phyloP scores from a whole-genome alignment of 805 yeast genomes.

The Pichia heedii region DNA sequence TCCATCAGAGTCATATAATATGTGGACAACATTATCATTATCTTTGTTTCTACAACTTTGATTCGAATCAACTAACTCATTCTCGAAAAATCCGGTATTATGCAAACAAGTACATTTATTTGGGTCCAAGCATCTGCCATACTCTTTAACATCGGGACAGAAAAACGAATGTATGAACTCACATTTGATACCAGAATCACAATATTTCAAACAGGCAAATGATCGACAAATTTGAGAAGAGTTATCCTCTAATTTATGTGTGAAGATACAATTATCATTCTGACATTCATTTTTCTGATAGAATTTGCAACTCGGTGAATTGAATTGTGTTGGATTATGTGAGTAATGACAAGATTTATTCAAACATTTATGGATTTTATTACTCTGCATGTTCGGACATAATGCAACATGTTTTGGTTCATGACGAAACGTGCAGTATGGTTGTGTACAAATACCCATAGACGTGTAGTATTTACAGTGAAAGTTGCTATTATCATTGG shows the following conservation, averaged over 20 bases:
- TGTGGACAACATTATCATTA: slow-evolving; percentile 20
- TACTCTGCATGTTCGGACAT: slow-evolving; percentile 39
- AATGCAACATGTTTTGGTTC: slow-evolving; percentile 40
- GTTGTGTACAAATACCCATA: slow-evolving; percentile 41
- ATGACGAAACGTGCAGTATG: slow-evolving; percentile 49
- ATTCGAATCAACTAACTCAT: neutral
- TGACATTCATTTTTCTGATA: slow-evolving; percentile 39
- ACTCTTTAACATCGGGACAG: slow-evolving; percentile 65
- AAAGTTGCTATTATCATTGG: neutral
- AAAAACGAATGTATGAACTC: slow-evolving; percentile 46
- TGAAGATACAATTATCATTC: slow-evolving; percentile 41
- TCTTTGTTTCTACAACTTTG: slow-evolving; percentile 19
- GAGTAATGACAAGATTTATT: slow-evolving; percentile 42
- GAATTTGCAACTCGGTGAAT: slow-evolving; percentile 51
- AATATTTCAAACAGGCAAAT: slow-evolving; percentile 62
- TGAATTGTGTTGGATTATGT: slow-evolving; percentile 50
- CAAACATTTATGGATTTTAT: slow-evolving; percentile 33
- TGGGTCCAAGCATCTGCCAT: slow-evolving; percentile 49
- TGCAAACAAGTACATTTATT: slow-evolving; percentile 47
- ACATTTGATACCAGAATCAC: slow-evolving; percentile 53
- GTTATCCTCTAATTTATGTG: slow-evolving; percentile 36
- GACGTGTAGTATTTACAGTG: slow-evolving; percentile 25
- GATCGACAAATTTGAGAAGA: slow-evolving; percentile 45
- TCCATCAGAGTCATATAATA: slow-evolving; percentile 4
- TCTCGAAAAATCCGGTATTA: slow-evolving; percentile 13